phyloP scores from a whole-genome alignment of 768 basidiomycete species.

The Suillus americanus region DNA sequence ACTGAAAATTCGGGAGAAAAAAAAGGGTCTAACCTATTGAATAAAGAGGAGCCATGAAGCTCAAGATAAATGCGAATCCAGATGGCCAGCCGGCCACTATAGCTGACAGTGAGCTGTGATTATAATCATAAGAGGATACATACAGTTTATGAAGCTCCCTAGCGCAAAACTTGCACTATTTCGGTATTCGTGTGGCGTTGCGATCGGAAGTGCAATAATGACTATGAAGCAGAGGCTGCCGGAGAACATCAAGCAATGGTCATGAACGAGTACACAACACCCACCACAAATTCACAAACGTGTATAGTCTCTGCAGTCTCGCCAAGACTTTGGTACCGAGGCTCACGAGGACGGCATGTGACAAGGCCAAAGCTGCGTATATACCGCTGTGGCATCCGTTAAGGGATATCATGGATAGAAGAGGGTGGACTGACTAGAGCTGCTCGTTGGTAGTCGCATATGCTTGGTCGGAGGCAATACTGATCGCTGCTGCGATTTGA shows the following conservation, averaged over 20 bases:
- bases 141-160: constrained; percentile 7
- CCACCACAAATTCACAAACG: background rate
- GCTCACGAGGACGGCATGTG: background rate
- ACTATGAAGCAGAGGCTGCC: background rate
- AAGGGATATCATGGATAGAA: constrained; percentile 40
- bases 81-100: constrained; percentile 18
- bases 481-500: constrained; percentile 17
- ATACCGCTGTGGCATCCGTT: constrained; percentile 3
- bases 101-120: background rate
- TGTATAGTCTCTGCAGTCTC: background rate
- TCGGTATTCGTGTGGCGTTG: background rate
- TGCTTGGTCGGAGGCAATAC: constrained; percentile 37
- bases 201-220: background rate
- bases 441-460: constrained; percentile 46
- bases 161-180: background rate
- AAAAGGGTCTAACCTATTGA: constrained; percentile 1
- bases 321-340: background rate
- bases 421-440: constrained; percentile 41
- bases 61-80: background rate
- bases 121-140: background rate
- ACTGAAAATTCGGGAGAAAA: background rate
- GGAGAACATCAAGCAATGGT: background rate
- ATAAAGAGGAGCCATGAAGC: background rate
- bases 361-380: background rate
- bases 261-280: background rate